phyloP scores from a whole-genome alignment of 2,329 filamentous ascomycete genomes.

The Epichloe gansuensis region DNA sequence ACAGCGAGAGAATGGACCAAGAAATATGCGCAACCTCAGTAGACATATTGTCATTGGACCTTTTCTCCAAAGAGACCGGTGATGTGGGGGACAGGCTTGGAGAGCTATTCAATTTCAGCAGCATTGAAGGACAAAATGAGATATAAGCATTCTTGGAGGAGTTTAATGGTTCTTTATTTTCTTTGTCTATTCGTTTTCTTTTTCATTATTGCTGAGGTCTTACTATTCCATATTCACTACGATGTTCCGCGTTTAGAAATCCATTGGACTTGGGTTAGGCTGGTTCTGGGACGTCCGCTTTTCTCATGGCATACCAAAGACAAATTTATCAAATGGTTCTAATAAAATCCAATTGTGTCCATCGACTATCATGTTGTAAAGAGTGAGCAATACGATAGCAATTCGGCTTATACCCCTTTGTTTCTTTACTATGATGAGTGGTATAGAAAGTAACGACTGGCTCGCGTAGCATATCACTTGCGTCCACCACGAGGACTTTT shows the following conservation, averaged over 20 bases:
- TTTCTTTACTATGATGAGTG: neutral
- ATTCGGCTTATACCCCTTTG: neutral
- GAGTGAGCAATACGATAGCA: neutral
- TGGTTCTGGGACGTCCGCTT: conserved; percentile 2
- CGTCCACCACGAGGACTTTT: neutral
- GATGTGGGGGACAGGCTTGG: neutral
- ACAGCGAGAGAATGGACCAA: conserved; percentile 88
- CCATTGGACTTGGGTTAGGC: conserved; percentile 4
- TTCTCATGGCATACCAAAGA: conserved; percentile 3
- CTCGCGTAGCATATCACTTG: neutral
- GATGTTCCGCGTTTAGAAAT: neutral
- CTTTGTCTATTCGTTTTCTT: neutral
- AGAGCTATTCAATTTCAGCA: conserved; percentile 5
- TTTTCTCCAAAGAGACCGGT: neutral
- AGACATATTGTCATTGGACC: conserved; percentile 1
- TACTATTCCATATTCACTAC: neutral
- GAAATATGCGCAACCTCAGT: conserved; percentile 53
- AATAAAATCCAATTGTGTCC: neutral
- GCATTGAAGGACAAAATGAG: conserved; percentile 5
- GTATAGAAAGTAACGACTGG: neutral
- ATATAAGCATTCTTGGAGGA: conserved; percentile 13
- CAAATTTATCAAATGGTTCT: neutral
- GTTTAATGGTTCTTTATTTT: conserved; percentile 9
- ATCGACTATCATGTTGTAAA: neutral
- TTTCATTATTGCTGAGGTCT: neutral